phyloP scores from a whole-genome alignment of 306 rosid species.

The Ammopiptanthus mongolicus region DNA sequence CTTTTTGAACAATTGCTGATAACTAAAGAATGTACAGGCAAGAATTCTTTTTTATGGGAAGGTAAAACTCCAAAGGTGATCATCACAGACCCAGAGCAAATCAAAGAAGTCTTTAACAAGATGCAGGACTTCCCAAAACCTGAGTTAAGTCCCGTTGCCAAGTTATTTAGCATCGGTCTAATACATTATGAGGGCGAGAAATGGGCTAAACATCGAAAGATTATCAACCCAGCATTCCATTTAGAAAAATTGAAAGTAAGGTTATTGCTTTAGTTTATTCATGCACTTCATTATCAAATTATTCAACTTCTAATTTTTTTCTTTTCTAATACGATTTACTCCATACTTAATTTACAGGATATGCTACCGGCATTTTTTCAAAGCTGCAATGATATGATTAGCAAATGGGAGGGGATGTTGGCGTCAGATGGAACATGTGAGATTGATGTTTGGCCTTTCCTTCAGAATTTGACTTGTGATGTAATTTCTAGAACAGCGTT shows the following conservation, averaged over 20 bases:
- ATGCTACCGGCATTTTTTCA: not conserved
- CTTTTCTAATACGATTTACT: too few species aligned
- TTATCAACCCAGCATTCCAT: constrained; percentile 45
- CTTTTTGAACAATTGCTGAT: not conserved
- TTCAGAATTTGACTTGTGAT: not conserved
- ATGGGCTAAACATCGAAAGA: constrained; percentile 47
- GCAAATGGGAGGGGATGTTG: not conserved
- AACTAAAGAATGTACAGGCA: constrained; percentile 20
- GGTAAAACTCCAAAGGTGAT: constrained; percentile 24
- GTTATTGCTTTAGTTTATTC: not conserved
- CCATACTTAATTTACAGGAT: too few species aligned
- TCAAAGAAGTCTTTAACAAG: constrained; percentile 26
- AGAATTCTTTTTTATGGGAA: constrained; percentile 30
- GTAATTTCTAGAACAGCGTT: not conserved
- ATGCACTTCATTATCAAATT: not conserved
- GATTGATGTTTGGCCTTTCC: not conserved
- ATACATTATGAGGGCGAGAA: constrained; percentile 15
- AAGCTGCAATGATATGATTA: not conserved
- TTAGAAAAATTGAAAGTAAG: constrained; percentile 43
- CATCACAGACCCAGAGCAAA: constrained; percentile 25
- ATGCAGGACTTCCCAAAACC: constrained; percentile 11
- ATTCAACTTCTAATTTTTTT: too few species aligned
- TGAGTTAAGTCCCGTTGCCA: not conserved
- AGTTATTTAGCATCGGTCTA: not conserved
- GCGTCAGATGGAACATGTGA: not conserved